A percentile compares a stretch with the other conserved stretches of the same genome.
phyloP scores from a whole-genome alignment of 208 protist genomes.

The Leishmania major region DNA sequence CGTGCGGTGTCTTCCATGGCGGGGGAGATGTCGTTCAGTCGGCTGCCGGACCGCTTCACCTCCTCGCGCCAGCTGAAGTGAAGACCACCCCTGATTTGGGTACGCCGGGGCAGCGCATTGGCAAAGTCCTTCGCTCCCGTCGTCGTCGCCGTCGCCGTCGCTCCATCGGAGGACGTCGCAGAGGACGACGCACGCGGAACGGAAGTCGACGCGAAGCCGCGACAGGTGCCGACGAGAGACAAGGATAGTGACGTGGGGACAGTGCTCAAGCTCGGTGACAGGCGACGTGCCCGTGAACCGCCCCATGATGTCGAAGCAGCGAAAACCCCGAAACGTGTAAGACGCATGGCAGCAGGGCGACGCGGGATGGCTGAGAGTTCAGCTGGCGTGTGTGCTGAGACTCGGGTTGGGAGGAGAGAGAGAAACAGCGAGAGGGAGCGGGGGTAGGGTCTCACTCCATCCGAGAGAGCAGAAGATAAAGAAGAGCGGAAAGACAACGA shows the following conservation, averaged over 20 bases:
- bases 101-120: constrained; percentile 40
- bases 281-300: neutral
- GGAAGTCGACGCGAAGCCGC: neutral
- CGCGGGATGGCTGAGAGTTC: neutral
- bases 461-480: neutral
- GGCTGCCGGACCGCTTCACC: constrained; percentile 50
- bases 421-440: neutral
- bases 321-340: neutral
- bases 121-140: neutral
- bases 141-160: neutral
- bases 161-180: neutral
- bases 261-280: neutral
- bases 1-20: constrained; percentile 58
- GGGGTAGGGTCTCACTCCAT: neutral
- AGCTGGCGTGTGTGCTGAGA: neutral
- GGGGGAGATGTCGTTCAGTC: constrained; percentile 78
- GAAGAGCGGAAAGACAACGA: neutral
- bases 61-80: constrained; percentile 71
- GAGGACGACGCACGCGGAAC: neutral
- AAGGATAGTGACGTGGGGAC: neutral
- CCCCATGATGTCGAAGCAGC: neutral
- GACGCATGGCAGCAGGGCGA: neutral
- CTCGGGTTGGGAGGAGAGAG: neutral
- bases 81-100: constrained; percentile 60
- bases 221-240: neutral